Percentiles rank a stretch among this genome's conserved stretches.
These are phyloP conservation scores for Pseudoscleropodium purum DNA, from an alignment of 225 moss, liverwort and hornwort genomes.

Conservation along the genomic window DNA sequence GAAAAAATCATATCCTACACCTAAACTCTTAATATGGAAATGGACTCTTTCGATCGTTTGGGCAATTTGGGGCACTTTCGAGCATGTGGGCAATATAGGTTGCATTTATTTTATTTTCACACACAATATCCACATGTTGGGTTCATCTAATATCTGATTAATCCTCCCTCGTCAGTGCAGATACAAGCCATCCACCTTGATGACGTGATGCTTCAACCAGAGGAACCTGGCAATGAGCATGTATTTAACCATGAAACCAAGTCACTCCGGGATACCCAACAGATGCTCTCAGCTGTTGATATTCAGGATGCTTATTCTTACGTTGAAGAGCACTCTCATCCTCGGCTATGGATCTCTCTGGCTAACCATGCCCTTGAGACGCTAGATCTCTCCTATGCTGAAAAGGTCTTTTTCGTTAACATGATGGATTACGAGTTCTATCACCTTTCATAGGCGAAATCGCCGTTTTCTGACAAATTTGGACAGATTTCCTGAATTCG, in stretches of 20 bases:
- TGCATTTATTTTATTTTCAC: neutral
- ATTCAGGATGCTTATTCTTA: constrained; percentile 93
- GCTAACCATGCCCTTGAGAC: constrained; percentile 83
- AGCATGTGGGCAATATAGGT: neutral
- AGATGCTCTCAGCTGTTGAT: constrained; percentile 72
- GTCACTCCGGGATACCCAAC: constrained; percentile 76
- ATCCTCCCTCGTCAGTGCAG: constrained; percentile 13
- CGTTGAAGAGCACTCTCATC: constrained; percentile 88
- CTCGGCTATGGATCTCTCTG: constrained; percentile 83
- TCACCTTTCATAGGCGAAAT: neutral
- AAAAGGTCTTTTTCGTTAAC: constrained; percentile 45
- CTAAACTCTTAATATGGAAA: neutral
- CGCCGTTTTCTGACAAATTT: neutral
- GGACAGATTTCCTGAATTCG: neutral
- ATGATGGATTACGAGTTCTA: neutral
- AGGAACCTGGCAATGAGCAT: constrained; percentile 59
- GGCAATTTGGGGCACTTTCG: neutral
- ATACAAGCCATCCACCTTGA: constrained; percentile 89
- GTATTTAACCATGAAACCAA: constrained; percentile 90
- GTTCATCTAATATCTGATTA: neutral
- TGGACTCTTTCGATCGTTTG: neutral
- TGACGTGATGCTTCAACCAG: constrained; percentile 77
- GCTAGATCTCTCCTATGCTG: constrained; percentile 66
- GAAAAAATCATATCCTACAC: neutral
- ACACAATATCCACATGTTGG: neutral